These are phyloP conservation scores for Allium fistulosum DNA, from an alignment of 106 monocot species.

Conservation along the genomic window DNA sequence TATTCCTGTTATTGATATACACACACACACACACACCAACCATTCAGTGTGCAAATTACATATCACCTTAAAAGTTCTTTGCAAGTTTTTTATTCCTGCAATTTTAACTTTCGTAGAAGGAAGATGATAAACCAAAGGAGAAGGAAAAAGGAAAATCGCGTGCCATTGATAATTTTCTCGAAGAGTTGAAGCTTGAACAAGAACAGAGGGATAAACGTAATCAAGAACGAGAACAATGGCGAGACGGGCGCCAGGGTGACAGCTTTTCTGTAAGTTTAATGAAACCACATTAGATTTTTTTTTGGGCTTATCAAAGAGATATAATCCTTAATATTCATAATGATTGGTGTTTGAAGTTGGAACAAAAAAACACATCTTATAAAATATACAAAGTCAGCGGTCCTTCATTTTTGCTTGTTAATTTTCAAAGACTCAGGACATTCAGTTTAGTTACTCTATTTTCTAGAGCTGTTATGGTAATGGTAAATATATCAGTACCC, in stretches of 20 bases:
- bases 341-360: no score
- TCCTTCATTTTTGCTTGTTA: no score
- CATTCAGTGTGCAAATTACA: neutral
- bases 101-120: conserved; percentile 29
- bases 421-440: no score
- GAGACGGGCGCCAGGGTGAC: conserved; percentile 50
- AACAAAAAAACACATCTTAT: no score
- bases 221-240: conserved; percentile 83
- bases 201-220: conserved; percentile 82
- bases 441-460: no score
- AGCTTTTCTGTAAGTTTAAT: conserved; percentile 51
- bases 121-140: conserved; percentile 92
- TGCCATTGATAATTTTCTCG: conserved; percentile 85
- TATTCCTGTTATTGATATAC: no score
- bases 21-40: no score
- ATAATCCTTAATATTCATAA: no score
- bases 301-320: no score
- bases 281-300: neutral
- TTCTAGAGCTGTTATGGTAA: no score
- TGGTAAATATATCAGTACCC: no score
- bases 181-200: conserved; percentile 94
- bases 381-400: no score
- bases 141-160: conserved; percentile 89
- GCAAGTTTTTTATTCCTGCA: neutral
- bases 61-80: neutral